Evolutionary conservation across 306 rosid genomes (phyloP), one percentile per base, ranked within the genome.

Genomic region (Alnus rubra): DNA sequence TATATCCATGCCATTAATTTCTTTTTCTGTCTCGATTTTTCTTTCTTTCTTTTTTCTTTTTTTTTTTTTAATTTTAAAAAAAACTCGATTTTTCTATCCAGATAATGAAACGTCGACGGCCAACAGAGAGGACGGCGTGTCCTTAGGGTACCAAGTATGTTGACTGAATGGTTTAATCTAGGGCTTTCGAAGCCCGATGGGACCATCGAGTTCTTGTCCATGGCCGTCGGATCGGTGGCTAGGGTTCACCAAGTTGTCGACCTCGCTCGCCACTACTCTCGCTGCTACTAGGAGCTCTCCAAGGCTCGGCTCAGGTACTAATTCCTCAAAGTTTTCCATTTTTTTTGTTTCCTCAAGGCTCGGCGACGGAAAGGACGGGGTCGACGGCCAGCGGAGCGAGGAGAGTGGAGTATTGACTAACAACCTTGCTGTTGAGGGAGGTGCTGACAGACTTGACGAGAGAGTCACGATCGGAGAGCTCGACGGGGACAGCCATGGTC

Each of bases 371-470:
- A n/a, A 93, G 90, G 3, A 95, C 99, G 3, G 94, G 83, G 18
- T 95, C 98, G 13, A 92, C 98, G 1, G 98, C 98, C 0, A 95
- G 88, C 2, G 98, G 98, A 0, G 98, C 98, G 7, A 95, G 95
- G 28, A 95, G 82, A 0, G 90, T 84, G 7, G 98, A 95, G 88
- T 95, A 95, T 82, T 95, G 98, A 74, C 97, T 91, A 1, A 95
- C 98, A 28, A 95, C 98, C 82, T 95, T 95, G 82, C 98, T 92
- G 79, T 95, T 95, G 35, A 95, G 96, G 7, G 98, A 90, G 1
- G 98, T 95, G 80, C 91, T 82, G 2, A 98, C 98, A 5, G 98
- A 95, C 56, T 92, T 95, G 58, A 90, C 73, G 0, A 95, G 88
- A 11, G 98, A 90, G 2, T 95, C 98, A 0, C 93, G 93, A 62